Conservation (phyloP, 2,329 filamentous ascomycete species). For the Taxawa tesnikishii region DNA sequence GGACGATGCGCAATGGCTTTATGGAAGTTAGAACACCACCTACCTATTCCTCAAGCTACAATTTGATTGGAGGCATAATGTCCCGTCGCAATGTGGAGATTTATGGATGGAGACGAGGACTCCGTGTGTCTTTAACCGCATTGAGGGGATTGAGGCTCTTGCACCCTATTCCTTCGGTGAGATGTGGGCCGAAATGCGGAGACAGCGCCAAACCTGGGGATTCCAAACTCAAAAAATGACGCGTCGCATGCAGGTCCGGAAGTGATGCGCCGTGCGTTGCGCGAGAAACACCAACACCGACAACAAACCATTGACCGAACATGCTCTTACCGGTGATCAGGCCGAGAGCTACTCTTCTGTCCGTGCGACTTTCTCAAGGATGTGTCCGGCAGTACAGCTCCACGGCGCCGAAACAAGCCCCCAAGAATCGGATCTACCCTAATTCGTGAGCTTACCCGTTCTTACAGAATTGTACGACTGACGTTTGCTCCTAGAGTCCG, state of each 20-base stretch:
- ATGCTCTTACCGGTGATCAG: neutral
- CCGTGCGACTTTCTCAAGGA: neutral
- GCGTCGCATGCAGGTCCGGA: too few species aligned
- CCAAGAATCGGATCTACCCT: constrained; percentile 10
- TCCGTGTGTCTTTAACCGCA: too few species aligned
- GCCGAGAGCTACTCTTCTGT: neutral
- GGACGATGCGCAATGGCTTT: too few species aligned
- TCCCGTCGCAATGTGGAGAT: neutral
- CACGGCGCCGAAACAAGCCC: constrained; percentile 6
- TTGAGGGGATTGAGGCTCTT: too few species aligned
- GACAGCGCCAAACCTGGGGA: too few species aligned
- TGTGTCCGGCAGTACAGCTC: constrained; percentile 7
- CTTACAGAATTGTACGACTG: neutral
- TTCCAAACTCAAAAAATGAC: too few species aligned
- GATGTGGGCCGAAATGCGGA: neutral
- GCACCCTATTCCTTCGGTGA: too few species aligned
- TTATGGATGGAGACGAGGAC: too few species aligned
- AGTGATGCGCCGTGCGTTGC: too few species aligned
- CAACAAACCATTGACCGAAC: neutral
- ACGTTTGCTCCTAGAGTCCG: constrained; percentile 24
- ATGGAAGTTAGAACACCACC: too few species aligned
- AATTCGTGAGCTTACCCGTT: constrained; percentile 6
- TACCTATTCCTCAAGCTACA: neutral
- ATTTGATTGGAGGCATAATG: neutral
- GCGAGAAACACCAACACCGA: neutral